phyloP scores from a whole-genome alignment of 257 asterid species.

The Nicotiana noctiflora region DNA sequence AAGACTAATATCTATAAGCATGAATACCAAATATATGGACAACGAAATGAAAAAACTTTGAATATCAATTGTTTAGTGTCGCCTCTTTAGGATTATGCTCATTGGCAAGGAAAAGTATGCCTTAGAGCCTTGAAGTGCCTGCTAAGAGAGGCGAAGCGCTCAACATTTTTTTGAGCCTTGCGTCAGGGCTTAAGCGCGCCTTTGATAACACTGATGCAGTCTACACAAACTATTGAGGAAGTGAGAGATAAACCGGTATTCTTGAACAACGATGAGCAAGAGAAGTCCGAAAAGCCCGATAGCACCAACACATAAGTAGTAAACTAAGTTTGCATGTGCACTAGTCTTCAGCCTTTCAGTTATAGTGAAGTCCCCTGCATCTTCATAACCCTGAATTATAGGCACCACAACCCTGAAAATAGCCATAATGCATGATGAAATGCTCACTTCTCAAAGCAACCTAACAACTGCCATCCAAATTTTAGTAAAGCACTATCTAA shows the following conservation, averaged over 20 bases:
- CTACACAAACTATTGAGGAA: not conserved
- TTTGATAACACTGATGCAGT: not conserved
- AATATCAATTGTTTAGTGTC: no score
- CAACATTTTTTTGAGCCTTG: no score
- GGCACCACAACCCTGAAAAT: constrained; percentile 88
- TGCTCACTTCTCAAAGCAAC: constrained; percentile 9
- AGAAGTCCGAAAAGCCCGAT: constrained; percentile 49
- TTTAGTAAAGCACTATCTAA: not conserved
- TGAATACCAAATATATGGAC: no score
- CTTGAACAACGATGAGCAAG: constrained; percentile 43
- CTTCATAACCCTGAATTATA: constrained; percentile 79
- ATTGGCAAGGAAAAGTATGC: no score
- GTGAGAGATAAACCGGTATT: constrained; percentile 50
- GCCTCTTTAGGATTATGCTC: no score
- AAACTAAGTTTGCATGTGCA: constrained; percentile 59
- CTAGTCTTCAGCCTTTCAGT: constrained; percentile 64
- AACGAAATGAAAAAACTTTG: no score
- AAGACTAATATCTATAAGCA: no score
- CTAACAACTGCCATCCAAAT: not conserved
- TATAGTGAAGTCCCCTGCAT: constrained; percentile 78
- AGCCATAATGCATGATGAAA: constrained; percentile 31
- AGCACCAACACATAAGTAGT: constrained; percentile 48
- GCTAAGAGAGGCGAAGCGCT: no score
- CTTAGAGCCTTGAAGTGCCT: no score
- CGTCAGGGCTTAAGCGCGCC: no score